Evolutionary conservation across 345 rosid genomes (phyloP).

Genomic region (Psidium friedrichsthalianum): DNA sequence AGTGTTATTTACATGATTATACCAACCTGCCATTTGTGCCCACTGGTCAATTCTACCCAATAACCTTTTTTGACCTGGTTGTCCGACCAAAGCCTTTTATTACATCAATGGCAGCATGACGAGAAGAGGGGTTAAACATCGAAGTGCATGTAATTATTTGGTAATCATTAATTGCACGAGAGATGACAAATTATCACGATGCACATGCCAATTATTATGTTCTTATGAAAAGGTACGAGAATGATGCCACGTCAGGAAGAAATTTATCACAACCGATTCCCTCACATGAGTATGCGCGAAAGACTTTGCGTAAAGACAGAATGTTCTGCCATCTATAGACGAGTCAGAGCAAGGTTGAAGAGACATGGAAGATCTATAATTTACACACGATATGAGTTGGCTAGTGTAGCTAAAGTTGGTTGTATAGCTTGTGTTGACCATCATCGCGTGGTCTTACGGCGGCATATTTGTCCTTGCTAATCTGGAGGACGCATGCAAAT

Average conservation of each 20-base stretch:
- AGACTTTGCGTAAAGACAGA: not conserved
- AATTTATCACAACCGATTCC: not conserved
- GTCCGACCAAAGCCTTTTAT: too few relatives aligned
- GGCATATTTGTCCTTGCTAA: too few relatives aligned
- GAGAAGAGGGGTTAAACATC: not conserved
- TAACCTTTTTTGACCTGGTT: too few relatives aligned
- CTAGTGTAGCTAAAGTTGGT: fast-evolving
- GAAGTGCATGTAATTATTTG: not conserved
- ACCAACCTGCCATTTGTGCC: too few relatives aligned
- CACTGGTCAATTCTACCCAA: too few relatives aligned
- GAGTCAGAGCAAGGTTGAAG: not conserved
- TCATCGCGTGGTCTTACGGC: too few relatives aligned
- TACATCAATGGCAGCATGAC: too few relatives aligned
- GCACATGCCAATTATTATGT: not conserved
- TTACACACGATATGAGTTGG: not conserved
- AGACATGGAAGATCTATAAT: not conserved
- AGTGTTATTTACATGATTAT: too few relatives aligned
- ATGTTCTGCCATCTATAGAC: fast-evolving
- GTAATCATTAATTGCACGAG: not conserved
- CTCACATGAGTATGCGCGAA: not conserved
- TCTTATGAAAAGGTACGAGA: not conserved
- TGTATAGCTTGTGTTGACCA: not conserved
- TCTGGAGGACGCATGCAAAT: too few relatives aligned
- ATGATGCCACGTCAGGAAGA: not conserved
- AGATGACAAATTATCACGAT: not conserved